Base-by-base conservation (phyloP, 176 grass and related monocot species). In the Musa schizocarpa region DNA sequence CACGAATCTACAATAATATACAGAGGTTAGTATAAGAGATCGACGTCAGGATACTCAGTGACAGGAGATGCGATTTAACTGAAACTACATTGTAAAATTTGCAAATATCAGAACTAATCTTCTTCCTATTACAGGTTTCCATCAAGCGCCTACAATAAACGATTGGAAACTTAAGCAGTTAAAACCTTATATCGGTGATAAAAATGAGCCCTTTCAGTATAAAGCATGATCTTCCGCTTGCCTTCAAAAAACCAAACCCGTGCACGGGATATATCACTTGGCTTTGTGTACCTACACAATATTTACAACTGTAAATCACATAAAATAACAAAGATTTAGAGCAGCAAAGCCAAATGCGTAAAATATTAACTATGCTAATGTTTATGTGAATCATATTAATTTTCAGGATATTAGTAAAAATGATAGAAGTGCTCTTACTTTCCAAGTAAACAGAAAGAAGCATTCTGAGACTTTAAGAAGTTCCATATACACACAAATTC, bases 171-270 rank as follows among this genome's bases (percentile, higher is more conserved):
- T 43, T 43, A 58, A 76, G 25, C 63, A 65, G 57, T 16, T 69
- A 84, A 62, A 23, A 97, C 94, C 90, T 91, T 98, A 64, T 93
- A 98, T 91, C 90, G 76, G 70, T 93, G 90, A 76, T 93, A 98
- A 84, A 98, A 98, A 80, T 98, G 94, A 87, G 94, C 87, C 79
- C 94, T 93, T 78, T 93, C 94, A 22, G 90, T 98, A 73, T 98
- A 98, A 81, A 98, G 88, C 84, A 98, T 85, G 65, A 98, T 89
- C 78, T 91, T 98, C 63, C 85, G 87, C 63, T 88, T 85, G 77
- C 90, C 94, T 82, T 97, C 82, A 82, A 85, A 98, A 90, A 98
- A 98, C 94, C 86, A 98, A 76, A 88, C 74, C 23, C 90, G 83
- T 75, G 94, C 83, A 80, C 90, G 94, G 48, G 94, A 98, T 91